Percentiles rank a stretch among this genome's conserved stretches.
Conservation (phyloP, 306 rosid species). For the Pyrus betulifolia region DNA sequence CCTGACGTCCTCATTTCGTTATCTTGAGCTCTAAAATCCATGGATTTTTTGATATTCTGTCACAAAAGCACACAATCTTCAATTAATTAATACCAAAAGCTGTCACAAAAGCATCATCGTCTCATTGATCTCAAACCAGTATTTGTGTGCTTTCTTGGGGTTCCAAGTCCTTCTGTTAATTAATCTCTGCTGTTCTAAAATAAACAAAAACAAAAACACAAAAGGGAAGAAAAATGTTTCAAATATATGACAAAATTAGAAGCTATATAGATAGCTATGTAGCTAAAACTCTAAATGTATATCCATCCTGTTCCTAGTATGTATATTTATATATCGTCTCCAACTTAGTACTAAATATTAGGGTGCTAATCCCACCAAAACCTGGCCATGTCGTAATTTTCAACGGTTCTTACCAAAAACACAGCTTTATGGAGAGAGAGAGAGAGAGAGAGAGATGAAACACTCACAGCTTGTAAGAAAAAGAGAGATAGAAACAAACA, state of each 20-base stretch:
- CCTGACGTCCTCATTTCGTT: slow-evolving; percentile 32
- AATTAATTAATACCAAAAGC: background rate
- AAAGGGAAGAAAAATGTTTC: background rate
- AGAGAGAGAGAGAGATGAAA: background rate
- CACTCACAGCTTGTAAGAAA: slow-evolving; percentile 3
- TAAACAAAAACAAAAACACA: background rate
- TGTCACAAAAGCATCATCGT: background rate
- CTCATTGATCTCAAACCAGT: background rate
- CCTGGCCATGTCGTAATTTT: slow-evolving; percentile 1
- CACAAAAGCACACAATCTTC: background rate
- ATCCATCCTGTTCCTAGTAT: background rate
- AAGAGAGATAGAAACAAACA: background rate
- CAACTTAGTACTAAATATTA: background rate
- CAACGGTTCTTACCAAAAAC: background rate
- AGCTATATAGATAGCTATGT: background rate
- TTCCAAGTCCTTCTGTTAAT: background rate
- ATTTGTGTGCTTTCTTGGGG: slow-evolving; percentile 5
- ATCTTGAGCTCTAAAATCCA: slow-evolving; percentile 38
- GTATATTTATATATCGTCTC: background rate
- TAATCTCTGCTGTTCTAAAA: background rate
- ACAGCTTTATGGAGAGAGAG: background rate
- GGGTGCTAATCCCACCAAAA: background rate
- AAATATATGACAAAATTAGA: background rate
- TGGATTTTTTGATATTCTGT: background rate
- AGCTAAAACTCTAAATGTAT: background rate